Conservation (phyloP, 192 early-diverging fungal species). For the Coemansia sp. region DNA sequence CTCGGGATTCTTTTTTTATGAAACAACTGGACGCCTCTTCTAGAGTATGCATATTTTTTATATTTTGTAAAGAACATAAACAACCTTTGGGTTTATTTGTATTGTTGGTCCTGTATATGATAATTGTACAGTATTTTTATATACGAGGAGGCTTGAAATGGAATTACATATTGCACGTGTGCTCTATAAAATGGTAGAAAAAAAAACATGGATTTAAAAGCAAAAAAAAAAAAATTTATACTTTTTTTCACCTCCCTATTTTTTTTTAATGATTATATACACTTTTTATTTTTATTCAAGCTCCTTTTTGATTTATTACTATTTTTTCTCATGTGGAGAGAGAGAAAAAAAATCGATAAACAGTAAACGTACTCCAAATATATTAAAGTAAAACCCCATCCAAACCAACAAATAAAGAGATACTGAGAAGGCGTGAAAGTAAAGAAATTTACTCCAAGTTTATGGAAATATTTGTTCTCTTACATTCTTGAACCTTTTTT, state of each 20-base stretch:
- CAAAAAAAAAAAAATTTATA: not conserved
- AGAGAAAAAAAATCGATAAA: not conserved
- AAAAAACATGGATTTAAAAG: not conserved
- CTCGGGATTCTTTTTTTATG: too few relatives aligned
- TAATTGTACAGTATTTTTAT: too few relatives aligned
- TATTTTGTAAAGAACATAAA: not conserved
- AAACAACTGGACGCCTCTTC: too few relatives aligned
- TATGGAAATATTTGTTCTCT: too few relatives aligned
- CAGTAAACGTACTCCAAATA: not conserved
- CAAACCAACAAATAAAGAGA: not conserved
- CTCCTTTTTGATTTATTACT: too few relatives aligned
- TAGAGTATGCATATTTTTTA: not conserved
- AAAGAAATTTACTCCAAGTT: not conserved
- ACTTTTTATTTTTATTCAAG: too few relatives aligned
- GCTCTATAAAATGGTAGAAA: not conserved
- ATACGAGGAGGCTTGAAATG: too few relatives aligned
- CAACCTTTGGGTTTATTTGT: not conserved
- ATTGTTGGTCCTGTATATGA: too few relatives aligned
- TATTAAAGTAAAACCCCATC: not conserved
- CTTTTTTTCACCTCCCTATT: not conserved
- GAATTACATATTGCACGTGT: too few relatives aligned
- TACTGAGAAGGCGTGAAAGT: too few relatives aligned
- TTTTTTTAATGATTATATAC: not conserved
- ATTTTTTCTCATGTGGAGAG: not conserved
- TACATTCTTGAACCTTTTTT: not conserved